Evolutionary conservation across 768 basidiomycete species (phyloP).

Genomic region (Grammothele lineata): DNA sequence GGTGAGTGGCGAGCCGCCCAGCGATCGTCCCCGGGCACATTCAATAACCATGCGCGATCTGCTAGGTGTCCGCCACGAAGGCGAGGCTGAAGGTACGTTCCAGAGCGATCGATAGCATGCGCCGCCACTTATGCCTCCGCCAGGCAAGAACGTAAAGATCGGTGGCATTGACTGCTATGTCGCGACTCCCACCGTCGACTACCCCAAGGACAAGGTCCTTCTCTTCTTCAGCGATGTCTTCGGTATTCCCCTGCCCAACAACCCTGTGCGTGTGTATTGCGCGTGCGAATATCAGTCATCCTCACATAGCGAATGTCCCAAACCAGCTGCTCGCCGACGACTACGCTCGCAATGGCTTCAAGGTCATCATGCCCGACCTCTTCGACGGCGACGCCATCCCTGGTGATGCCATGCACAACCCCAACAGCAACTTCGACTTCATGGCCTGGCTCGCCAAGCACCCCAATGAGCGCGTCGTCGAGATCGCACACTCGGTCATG

Average conservation of each 20-base stretch:
- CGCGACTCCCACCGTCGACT: conserved; percentile 35
- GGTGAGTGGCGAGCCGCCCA: conserved; percentile 30
- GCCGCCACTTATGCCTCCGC: not conserved
- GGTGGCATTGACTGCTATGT: conserved; percentile 38
- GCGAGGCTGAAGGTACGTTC: conserved; percentile 30
- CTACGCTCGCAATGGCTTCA: conserved; percentile 39
- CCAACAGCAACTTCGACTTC: conserved; percentile 24
- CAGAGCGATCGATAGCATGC: not conserved
- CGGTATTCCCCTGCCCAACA: conserved; percentile 26
- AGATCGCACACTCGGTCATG: conserved; percentile 52
- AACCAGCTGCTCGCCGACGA: conserved; percentile 40
- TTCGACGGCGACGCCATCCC: conserved; percentile 33
- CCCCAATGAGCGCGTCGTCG: conserved; percentile 22
- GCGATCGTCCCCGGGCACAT: not conserved
- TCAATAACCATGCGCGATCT: not conserved
- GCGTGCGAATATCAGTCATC: no score
- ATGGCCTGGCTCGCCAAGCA: conserved; percentile 33
- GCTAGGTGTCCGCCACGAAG: conserved; percentile 35
- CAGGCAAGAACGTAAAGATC: conserved; percentile 33
- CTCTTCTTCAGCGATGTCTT: conserved; percentile 36
- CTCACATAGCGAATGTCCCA: not conserved
- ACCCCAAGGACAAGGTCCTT: conserved; percentile 33
- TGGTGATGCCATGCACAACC: conserved; percentile 12
- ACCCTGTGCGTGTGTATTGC: conserved; percentile 19
- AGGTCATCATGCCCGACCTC: conserved; percentile 33